Percentiles rank a stretch among this genome's conserved stretches.
Evolutionary conservation across 805 yeast genomes (phyloP).

Genomic region (Yarrowia osloensis): DNA sequence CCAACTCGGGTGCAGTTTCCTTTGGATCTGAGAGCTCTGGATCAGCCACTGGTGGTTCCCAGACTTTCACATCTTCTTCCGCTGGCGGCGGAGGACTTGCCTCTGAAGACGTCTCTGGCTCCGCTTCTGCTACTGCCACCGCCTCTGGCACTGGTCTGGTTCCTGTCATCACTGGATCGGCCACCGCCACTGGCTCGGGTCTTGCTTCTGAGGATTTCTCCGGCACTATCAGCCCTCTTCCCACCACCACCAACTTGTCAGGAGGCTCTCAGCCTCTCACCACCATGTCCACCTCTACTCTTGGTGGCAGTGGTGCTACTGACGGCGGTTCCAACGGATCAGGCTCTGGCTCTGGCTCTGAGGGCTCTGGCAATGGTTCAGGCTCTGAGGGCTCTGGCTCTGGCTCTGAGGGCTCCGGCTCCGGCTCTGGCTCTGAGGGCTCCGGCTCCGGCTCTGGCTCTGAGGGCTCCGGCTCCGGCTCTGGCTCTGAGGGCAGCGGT

Average conservation of each 20-base stretch:
- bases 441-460: conserved; percentile 11
- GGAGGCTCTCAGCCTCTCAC: conserved; percentile 23
- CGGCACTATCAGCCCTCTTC: neutral
- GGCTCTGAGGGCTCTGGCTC: conserved; percentile 26
- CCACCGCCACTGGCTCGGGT: conserved; percentile 18
- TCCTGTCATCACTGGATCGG: neutral
- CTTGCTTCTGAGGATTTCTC: conserved; percentile 4
- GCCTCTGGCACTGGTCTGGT: neutral
- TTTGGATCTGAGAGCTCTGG: neutral
- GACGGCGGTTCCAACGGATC: neutral
- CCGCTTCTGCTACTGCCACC: neutral
- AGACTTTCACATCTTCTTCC: neutral
- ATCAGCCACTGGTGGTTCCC: too few species aligned
- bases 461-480: conserved; percentile 25
- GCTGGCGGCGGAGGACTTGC: neutral
- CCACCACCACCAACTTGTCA: neutral
- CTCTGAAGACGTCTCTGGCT: neutral
- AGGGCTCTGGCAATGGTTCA: conserved; percentile 22
- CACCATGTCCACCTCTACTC: neutral
- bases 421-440: conserved; percentile 26
- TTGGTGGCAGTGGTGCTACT: conserved; percentile 28
- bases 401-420: too few species aligned
- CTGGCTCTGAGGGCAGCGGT: conserved; percentile 18
- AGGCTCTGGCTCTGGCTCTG: conserved; percentile 25
- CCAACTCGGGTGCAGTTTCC: neutral